Evolutionary conservation across 2,329 filamentous ascomycete genomes (phyloP), one percentile per base, ranked within the genome.

Genomic region (Phaeosphaeriaceae sp.): DNA sequence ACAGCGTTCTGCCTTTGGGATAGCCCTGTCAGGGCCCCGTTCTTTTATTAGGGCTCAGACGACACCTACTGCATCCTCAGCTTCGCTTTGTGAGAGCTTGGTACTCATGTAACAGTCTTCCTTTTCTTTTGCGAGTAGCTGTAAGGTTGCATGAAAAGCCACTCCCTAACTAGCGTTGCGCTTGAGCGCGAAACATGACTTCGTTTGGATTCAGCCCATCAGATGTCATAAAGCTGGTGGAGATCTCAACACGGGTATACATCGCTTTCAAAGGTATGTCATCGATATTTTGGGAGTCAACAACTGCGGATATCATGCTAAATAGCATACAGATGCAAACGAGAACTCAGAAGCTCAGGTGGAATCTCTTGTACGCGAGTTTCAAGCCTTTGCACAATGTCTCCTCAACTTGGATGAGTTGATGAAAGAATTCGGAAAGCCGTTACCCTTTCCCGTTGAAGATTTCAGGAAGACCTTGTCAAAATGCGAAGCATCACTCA

Each of bases 311-410:
- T 11, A 7, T 16, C 5, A 23, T 28, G 32, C 52, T 67, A 15
- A 68, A 34, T 20, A 11, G 11, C 11, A 9, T 23, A 7, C 29
- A 69, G 68, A 69, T 67, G 66, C 68, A 15, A 70, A 71, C 42
- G 65, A 70, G 30, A 70, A 67, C 42, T 70, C 66, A 0, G 64
- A 68, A 46, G 59, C 61, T 12, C 68, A 71, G 42, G 68, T 71
- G n/a, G 52, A 58, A 29, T 62, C 49, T 13, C 61, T 71, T 32
- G 61, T 71, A 20, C 63, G 62, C 33, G 66, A 70, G 35, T 69
- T 68, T 30, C 56, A 57, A 2, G 50, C 54, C n/a, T 71, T 71
- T 42, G 63, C 68, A 34, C 51, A 55, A 32, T 70, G 66, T 33
- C 56, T 71, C 13, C 37, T 57, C 2, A 47, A 70, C 40, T 51